Percentiles rank a stretch among this genome's conserved stretches.
Evolutionary conservation across 2,329 filamentous ascomycete genomes (phyloP).

Genomic region (Cladosporium sp.): DNA sequence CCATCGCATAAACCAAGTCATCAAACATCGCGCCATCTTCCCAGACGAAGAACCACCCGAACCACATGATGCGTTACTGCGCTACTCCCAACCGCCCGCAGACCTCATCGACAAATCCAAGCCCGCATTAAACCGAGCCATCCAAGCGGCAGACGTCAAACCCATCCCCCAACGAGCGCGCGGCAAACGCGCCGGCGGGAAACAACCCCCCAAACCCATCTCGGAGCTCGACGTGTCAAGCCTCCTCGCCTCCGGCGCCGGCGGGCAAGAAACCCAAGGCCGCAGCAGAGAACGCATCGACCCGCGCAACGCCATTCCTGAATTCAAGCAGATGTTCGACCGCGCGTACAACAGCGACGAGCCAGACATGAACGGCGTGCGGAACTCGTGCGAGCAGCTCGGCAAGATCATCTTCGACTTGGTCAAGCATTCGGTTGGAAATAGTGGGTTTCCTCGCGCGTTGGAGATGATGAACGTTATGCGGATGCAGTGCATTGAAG

Average conservation of each 20-base stretch:
- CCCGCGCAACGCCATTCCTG: slow-evolving; percentile 74
- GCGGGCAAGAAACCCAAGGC: slow-evolving; percentile 40
- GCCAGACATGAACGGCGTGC: slow-evolving; percentile 57
- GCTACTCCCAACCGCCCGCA: slow-evolving; percentile 68
- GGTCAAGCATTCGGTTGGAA: slow-evolving; percentile 69
- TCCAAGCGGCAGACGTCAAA: slow-evolving; percentile 73
- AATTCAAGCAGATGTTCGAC: slow-evolving; percentile 77
- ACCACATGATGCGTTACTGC: slow-evolving; percentile 61
- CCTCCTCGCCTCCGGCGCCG: slow-evolving; percentile 50
- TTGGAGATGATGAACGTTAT: slow-evolving; percentile 74
- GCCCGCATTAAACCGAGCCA: slow-evolving; percentile 58
- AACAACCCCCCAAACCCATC: slow-evolving; percentile 71
- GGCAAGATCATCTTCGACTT: slow-evolving; percentile 63
- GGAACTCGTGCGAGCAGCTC: slow-evolving; percentile 71
- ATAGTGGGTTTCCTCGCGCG: slow-evolving; percentile 68
- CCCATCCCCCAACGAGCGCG: slow-evolving; percentile 52
- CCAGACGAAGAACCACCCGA: slow-evolving; percentile 61
- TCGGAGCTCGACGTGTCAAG: slow-evolving; percentile 85
- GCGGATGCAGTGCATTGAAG: slow-evolving; percentile 68
- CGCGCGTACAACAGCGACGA: slow-evolving; percentile 42
- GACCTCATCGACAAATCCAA: slow-evolving; percentile 59
- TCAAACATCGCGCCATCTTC: slow-evolving; percentile 76
- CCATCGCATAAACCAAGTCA: slow-evolving; percentile 84
- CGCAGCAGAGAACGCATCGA: slow-evolving; percentile 53
- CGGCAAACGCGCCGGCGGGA: slow-evolving; percentile 51